These are phyloP conservation scores for Chaetomiaceae sp. DNA, from an alignment of 2,329 filamentous ascomycete species.

Conservation along the genomic window DNA sequence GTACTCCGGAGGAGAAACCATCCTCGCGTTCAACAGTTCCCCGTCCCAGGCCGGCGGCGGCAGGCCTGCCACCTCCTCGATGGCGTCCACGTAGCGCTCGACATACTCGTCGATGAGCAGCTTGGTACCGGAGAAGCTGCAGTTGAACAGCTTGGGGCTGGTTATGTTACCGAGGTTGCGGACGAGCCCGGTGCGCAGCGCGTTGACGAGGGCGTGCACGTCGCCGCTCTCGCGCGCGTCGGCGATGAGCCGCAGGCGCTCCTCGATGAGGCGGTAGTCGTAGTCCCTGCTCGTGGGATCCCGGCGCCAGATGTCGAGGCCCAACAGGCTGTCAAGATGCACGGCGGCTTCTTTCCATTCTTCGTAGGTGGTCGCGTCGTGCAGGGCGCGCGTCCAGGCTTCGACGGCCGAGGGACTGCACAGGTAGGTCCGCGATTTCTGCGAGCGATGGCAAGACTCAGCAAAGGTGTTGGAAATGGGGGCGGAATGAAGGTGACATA, in stretches of 20 bases:
- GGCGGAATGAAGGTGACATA: slow-evolving; percentile 4
- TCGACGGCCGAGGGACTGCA: slow-evolving; percentile 57
- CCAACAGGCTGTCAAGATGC: slow-evolving; percentile 74
- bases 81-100: slow-evolving; percentile 71
- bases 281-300: slow-evolving; percentile 76
- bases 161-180: slow-evolving; percentile 91
- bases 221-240: slow-evolving; percentile 65
- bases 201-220: slow-evolving; percentile 67
- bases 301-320: slow-evolving; percentile 78
- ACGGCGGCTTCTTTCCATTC: slow-evolving; percentile 84
- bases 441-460: not conserved
- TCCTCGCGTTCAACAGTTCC: not conserved
- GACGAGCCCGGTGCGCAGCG: slow-evolving; percentile 71
- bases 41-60: slow-evolving; percentile 45
- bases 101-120: slow-evolving; percentile 88
- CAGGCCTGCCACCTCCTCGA: slow-evolving; percentile 66
- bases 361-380: slow-evolving; percentile 64
- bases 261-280: slow-evolving; percentile 77
- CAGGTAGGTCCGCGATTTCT: slow-evolving; percentile 67
- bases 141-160: slow-evolving; percentile 71
- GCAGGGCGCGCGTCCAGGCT: slow-evolving; percentile 59
- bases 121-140: slow-evolving; percentile 83
- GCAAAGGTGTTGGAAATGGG: not conserved
- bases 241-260: slow-evolving; percentile 65
- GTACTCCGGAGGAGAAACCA: not conserved